These are phyloP conservation scores for Diaporthe velutina DNA, from an alignment of 2,329 filamentous ascomycete species.

Conservation along the genomic window DNA sequence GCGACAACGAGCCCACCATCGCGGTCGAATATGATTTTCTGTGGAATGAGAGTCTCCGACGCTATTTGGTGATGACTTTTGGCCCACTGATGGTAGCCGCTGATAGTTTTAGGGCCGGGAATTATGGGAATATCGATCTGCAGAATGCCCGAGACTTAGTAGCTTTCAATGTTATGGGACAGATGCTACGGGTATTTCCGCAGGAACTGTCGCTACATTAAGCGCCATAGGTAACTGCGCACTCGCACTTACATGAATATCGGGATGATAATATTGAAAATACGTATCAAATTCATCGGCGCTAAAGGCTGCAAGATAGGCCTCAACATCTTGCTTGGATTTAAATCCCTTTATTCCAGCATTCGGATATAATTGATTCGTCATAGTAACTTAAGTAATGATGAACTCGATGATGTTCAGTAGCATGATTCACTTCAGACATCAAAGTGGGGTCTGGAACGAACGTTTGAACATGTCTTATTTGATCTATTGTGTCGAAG, in stretches of 20 bases:
- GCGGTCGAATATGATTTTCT: slow-evolving; percentile 8
- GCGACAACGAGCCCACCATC: background rate
- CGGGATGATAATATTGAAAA: slow-evolving; percentile 21
- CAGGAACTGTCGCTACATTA: background rate
- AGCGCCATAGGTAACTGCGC: background rate
- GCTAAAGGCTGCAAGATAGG: slow-evolving; percentile 13
- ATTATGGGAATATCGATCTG: slow-evolving; percentile 11
- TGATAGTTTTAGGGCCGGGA: background rate
- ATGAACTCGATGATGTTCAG: too few relatives aligned
- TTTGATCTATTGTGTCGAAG: background rate
- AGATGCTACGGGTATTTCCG: background rate
- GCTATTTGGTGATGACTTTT: slow-evolving; percentile 12
- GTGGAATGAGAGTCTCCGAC: slow-evolving; percentile 6
- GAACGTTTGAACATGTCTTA: background rate
- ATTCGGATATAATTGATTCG: background rate
- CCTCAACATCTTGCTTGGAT: slow-evolving; percentile 14
- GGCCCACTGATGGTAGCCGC: slow-evolving; percentile 11
- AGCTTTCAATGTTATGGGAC: too few relatives aligned
- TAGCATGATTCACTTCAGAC: background rate
- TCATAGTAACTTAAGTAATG: background rate
- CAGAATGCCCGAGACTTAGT: background rate
- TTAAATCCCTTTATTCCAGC: slow-evolving; percentile 3
- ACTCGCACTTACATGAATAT: background rate
- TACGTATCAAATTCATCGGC: background rate
- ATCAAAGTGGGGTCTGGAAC: background rate